Evolutionary conservation across 1,139 yeast species (phyloP).

Genomic region (Pichia sp.): DNA sequence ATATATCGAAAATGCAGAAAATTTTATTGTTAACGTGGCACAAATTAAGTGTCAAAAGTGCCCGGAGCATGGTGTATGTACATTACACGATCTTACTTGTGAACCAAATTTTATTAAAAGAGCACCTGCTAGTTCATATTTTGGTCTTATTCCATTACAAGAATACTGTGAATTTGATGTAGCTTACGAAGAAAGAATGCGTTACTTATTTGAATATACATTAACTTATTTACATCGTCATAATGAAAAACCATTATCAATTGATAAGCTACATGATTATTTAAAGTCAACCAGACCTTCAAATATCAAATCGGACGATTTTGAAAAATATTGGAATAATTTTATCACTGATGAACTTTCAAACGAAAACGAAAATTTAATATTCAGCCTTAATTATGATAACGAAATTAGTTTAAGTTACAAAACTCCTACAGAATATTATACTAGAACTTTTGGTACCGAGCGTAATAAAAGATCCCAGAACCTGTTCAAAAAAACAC

Average conservation of each 20-base stretch:
- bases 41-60: slow-evolving; percentile 70
- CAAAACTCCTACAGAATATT: slow-evolving; percentile 21
- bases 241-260: slow-evolving; percentile 58
- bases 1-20: slow-evolving; percentile 16
- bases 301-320: slow-evolving; percentile 43
- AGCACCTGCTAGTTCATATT: slow-evolving; percentile 50
- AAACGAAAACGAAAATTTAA: slow-evolving; percentile 47
- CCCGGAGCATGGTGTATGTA: slow-evolving; percentile 78
- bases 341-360: slow-evolving; percentile 39
- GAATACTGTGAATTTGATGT: slow-evolving; percentile 73
- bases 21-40: slow-evolving; percentile 15
- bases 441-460: slow-evolving; percentile 20
- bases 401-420: slow-evolving; percentile 21
- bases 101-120: slow-evolving; percentile 57
- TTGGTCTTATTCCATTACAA: slow-evolving; percentile 55
- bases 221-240: slow-evolving; percentile 60
- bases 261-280: slow-evolving; percentile 52
- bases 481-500: slow-evolving; percentile 17
- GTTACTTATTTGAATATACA: slow-evolving; percentile 61
- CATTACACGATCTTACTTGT: slow-evolving; percentile 55
- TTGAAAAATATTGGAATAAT: slow-evolving; percentile 75
- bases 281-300: slow-evolving; percentile 48
- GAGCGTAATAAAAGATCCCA: slow-evolving; percentile 15
- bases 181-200: slow-evolving; percentile 60
- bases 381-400: slow-evolving; percentile 33